A percentile compares a stretch with the other conserved stretches of the same genome.
These are phyloP conservation scores for Mrakia frigida DNA, from an alignment of 768 basidiomycete species.

Conservation along the genomic window DNA sequence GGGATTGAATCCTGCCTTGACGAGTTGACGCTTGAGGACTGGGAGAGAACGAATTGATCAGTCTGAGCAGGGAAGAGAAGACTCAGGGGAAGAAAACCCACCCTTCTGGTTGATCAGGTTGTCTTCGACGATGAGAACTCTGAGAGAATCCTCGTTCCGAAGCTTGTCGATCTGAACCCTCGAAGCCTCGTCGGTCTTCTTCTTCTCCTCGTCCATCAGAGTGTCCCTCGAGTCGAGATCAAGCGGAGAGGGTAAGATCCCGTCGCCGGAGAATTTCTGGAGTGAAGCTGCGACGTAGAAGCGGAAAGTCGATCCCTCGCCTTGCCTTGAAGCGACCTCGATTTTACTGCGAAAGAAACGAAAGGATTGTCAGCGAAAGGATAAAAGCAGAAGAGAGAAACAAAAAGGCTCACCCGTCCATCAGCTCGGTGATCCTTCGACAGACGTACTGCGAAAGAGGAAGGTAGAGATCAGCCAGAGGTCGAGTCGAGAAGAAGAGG, in stretches of 20 bases:
- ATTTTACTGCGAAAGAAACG: conserved; percentile 32
- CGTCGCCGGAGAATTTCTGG: conserved; percentile 6
- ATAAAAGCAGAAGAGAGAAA: too few relatives aligned
- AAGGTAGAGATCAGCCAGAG: background rate
- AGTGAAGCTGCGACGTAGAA: conserved; percentile 24
- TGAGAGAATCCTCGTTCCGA: background rate
- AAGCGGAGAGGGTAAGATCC: background rate
- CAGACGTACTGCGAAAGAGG: conserved; percentile 20
- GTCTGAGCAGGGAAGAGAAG: background rate
- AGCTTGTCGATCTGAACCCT: background rate
- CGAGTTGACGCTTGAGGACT: conserved; percentile 24
- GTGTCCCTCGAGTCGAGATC: background rate
- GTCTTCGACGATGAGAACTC: conserved; percentile 27
- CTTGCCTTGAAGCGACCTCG: conserved; percentile 38
- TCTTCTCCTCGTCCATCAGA: background rate
- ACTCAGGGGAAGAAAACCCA: background rate
- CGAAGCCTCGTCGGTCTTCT: background rate
- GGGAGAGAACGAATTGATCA: background rate
- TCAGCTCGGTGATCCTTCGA: conserved; percentile 39
- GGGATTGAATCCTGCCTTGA: conserved; percentile 16
- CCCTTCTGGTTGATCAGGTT: conserved; percentile 29
- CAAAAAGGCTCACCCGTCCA: conserved; percentile 36
- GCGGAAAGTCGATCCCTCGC: conserved; percentile 23
- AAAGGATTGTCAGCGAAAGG: too few relatives aligned
- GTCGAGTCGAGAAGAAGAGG: background rate